A percentile compares a stretch with the other conserved stretches of the same genome.
These are phyloP conservation scores for Apophysomyces elegans DNA, from an alignment of 371 early-diverging fungal genomes.

Conservation along the genomic window DNA sequence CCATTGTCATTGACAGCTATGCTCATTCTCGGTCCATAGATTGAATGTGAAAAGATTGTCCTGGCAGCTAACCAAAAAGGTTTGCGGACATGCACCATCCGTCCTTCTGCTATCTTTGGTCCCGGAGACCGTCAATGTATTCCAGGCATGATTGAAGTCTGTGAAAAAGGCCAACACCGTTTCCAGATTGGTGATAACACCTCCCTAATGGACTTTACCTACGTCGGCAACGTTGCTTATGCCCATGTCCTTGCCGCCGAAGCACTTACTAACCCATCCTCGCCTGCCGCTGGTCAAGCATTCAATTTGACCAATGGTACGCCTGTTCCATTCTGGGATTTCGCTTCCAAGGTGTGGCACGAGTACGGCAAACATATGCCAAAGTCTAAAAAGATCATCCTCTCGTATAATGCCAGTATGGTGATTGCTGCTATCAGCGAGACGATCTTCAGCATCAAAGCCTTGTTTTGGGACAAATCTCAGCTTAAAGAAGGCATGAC, in stretches of 20 bases:
- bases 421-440: slow-evolving; percentile 61
- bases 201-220: slow-evolving; percentile 90
- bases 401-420: slow-evolving; percentile 50
- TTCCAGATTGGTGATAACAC: slow-evolving; percentile 89
- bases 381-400: slow-evolving; percentile 46
- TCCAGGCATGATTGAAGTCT: slow-evolving; percentile 77
- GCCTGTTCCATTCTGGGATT: slow-evolving; percentile 94
- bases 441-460: slow-evolving; percentile 50
- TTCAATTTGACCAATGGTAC: slow-evolving; percentile 93
- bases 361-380: slow-evolving; percentile 55
- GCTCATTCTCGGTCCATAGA: slow-evolving; percentile 30
- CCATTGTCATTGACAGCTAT: not conserved
- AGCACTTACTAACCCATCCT: slow-evolving; percentile 55
- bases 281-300: slow-evolving; percentile 66
- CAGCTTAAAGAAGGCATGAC: slow-evolving; percentile 64
- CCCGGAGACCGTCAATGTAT: slow-evolving; percentile 89
- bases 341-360: slow-evolving; percentile 70
- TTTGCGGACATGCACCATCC: slow-evolving; percentile 77
- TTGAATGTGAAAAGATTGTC: slow-evolving; percentile 83
- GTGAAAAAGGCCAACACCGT: slow-evolving; percentile 72
- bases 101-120: slow-evolving; percentile 94
- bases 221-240: slow-evolving; percentile 92
- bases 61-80: slow-evolving; percentile 75
- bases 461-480: slow-evolving; percentile 47
- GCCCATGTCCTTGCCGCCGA: slow-evolving; percentile 91